phyloP scores from a whole-genome alignment of 331 rosid genomes.

The Dryas integrifolia region DNA sequence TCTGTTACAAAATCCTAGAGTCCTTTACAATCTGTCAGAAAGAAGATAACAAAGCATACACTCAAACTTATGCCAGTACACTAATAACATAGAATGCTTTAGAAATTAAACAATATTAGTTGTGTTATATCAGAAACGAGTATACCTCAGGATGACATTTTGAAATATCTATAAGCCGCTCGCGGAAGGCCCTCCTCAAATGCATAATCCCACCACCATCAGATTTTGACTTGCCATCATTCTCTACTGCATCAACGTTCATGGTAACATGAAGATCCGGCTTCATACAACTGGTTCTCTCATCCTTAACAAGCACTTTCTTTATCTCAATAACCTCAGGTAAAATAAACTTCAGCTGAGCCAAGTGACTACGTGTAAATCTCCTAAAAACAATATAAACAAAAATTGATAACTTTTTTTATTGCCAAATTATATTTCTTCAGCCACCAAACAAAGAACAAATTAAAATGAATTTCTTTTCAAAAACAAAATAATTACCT shows the following conservation, averaged over 20 bases:
- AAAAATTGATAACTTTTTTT: not conserved
- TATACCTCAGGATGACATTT: slow-evolving; percentile 64
- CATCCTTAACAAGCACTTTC: slow-evolving; percentile 47
- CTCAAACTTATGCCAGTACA: not conserved
- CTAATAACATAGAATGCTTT: not conserved
- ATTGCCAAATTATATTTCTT: not conserved
- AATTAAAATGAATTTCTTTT: not conserved
- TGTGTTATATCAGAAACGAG: not conserved
- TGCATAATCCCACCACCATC: slow-evolving; percentile 35
- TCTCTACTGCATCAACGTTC: slow-evolving; percentile 35
- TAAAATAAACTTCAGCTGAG: slow-evolving; percentile 64
- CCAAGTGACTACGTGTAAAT: slow-evolving; percentile 62
- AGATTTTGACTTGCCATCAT: slow-evolving; percentile 24
- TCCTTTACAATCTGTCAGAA: not conserved
- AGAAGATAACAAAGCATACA: not conserved
- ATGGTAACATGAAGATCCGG: slow-evolving; percentile 64
- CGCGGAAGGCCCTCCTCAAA: slow-evolving; percentile 45
- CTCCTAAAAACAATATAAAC: slow-evolving; percentile 44
- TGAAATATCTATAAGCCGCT: slow-evolving; percentile 40
- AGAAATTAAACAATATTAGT: not conserved
- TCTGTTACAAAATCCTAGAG: not conserved
- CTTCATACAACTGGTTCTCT: slow-evolving; percentile 58
- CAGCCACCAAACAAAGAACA: not conserved
- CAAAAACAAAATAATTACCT: slow-evolving; percentile 38
- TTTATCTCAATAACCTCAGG: slow-evolving; percentile 63